Evolutionary conservation across 2,329 filamentous ascomycete species (phyloP).

Genomic region (Pochonia chlamydosporia): DNA sequence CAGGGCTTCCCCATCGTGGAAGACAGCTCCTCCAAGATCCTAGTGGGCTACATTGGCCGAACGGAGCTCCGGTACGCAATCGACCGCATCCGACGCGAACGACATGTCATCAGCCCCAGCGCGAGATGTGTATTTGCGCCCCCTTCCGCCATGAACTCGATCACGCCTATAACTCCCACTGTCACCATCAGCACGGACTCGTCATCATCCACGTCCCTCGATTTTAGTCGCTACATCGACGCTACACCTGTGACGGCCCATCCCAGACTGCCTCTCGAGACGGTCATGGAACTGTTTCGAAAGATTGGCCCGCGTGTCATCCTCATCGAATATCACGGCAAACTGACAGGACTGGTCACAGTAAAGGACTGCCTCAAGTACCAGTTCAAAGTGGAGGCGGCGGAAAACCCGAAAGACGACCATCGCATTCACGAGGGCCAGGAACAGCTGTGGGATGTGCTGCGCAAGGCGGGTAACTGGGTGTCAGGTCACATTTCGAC

Average conservation of each 20-base stretch:
- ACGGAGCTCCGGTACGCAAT: conserved; percentile 90
- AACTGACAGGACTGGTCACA: conserved; percentile 79
- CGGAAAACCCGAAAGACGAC: conserved; percentile 65
- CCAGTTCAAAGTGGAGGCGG: conserved; percentile 91
- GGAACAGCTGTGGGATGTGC: conserved; percentile 58
- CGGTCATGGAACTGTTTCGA: conserved; percentile 97
- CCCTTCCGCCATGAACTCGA: conserved; percentile 17
- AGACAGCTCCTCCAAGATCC: conserved; percentile 59
- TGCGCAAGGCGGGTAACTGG: conserved; percentile 52
- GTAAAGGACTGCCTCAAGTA: conserved; percentile 97
- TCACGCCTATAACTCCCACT: conserved; percentile 34
- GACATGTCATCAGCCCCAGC: conserved; percentile 60
- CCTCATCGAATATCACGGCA: conserved; percentile 83
- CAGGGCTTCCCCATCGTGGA: conserved; percentile 93
- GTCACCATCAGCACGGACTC: conserved; percentile 54
- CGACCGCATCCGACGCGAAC: conserved; percentile 67
- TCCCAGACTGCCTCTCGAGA: conserved; percentile 85
- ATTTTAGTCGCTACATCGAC: conserved; percentile 86
- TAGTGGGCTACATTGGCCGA: conserved; percentile 87
- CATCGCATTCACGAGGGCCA: conserved; percentile 50
- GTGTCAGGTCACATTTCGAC: conserved; percentile 48
- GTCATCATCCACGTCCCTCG: conserved; percentile 53
- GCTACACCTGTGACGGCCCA: conserved; percentile 86
- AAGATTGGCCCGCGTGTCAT: conserved; percentile 95
- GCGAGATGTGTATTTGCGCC: conserved; percentile 70